Evolutionary conservation across 2,329 filamentous ascomycete species (phyloP), one percentile per base, ranked within the genome.

Genomic region (Fusarium veterinarium): DNA sequence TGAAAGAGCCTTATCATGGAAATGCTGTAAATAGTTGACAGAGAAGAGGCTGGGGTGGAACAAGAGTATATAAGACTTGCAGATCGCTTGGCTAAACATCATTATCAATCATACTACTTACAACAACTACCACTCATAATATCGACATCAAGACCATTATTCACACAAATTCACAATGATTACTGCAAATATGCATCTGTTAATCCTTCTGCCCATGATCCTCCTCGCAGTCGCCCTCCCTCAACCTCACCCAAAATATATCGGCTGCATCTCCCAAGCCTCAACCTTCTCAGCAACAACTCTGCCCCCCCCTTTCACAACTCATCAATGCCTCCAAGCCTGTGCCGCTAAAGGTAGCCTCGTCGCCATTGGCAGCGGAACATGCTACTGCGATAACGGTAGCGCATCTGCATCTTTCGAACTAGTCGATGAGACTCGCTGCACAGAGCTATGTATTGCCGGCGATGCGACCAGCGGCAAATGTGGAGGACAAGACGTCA

Each of bases 231-330:
- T 60, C 8, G 62, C 70, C 63, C 75, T 49, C 30, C 60, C 42
- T 17, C 55, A 57, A 38, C 65, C 56, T 13, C 60, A 51, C 17
- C 77, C 73, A 63, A 57, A 75, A 46, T 80, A 78, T 63, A 56
- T 79, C 60, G 80, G 79, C 63, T 81, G 80, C 74, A 74, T 77
- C 51, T 45, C 75, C 69, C 56, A 44, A 8, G 60, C 67, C 8
- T 33, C 62, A 16, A 38, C 52, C 17, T 80, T 80, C 45, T 56
- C 72, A 30, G 35, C 66, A 42, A 38, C 46, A 25, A 37, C 69
- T 16, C 60, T 79, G 28, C 13, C 56, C n/a, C 10, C 41, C 3
- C 37, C 66, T 8, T 76, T 78, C 35, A 72, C 69, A 16, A 37
- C 51, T 3, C 25, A 56, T 17, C 49, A 73, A 33, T 73, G 71